Base-by-base conservation (phyloP, 208 protist species). In the Crithidia sp. region DNA sequence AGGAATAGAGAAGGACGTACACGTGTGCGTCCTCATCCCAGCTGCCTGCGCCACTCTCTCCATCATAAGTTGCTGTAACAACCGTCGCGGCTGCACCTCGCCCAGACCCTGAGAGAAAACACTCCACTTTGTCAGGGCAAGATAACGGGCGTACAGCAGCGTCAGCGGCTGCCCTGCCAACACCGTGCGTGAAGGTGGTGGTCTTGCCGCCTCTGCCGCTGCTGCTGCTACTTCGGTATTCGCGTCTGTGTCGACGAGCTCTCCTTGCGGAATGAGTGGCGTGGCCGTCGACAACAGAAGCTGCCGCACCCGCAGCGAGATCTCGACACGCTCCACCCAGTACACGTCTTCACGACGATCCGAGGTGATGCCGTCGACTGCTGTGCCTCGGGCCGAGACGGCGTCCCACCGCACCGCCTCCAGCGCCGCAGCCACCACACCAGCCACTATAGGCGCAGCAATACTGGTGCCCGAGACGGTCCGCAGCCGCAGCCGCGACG, bases 401-500 rank as follows among this genome's bases (percentile, higher is more conserved):
- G 52, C 52, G 19, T 61, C 52, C 50, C 61, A 12, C 40, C 81
- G 28, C 58, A 65, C 63, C 28, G 79, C 82, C 57, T 95, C 83
- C 14, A 95, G 77, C 12, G 98, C 79, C 5, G 99, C 82, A 6
- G 98, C 85, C 28, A 96, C 83, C 0, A 92, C 88, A 56, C 98
- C 98, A 2, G 95, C 87, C 6, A 99, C 98, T 36, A 99, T 90
- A 2, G 98, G 98, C 4, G 96, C 90, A 0, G 98, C 95, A 3
- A 98, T 87, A 72, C 89, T 97, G 2, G 99, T 99, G 7, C 99
- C 99, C 3, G 85, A 92, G 2, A 98, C 76, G 2, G 86, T 61
- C 37, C 60, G 68, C 52, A 84, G 58, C 61, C 41, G 50, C 67
- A 86, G 53, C 56, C 49, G 63, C 52, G 13, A 61, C 6, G 4